Base-by-base conservation (phyloP, 2,329 filamentous ascomycete genomes). In the Orbilia brochopaga region DNA sequence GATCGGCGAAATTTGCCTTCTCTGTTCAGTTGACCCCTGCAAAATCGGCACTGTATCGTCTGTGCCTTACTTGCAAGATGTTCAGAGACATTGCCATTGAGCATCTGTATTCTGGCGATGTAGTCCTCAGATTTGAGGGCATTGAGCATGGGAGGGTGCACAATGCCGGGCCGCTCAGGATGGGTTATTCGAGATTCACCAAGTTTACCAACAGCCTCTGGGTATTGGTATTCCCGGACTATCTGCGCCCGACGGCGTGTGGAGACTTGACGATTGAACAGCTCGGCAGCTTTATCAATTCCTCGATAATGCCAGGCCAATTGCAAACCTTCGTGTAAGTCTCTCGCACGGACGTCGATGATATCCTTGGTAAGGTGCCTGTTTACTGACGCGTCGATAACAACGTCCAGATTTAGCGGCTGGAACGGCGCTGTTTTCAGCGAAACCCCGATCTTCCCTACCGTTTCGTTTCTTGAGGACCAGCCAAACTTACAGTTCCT, bases 81-180 rank as follows among this genome's bases (percentile, higher is more conserved):
- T 66, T 66, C 10, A 59, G 40, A 7, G 48, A 60, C 3, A 66
- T 66, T n/a, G 62, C 62, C 3, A 60, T 60, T 15, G 48, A 53
- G 23, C 53, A 66, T 30, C 42, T 66, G 35, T 66, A 66, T 30
- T 53, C 21, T 13, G 62, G 54, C 7, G 35, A 66, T 27, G 50
- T 66, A 32, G 10, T 44, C 11, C 51, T 66, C 11, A 32, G 19
- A 19, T 55, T 54, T 11, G 54, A 66, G 19, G 46, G 46, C 8
- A 48, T 30, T 50, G 37, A 32, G 3, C 15, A n/a, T n/a, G 15
- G 21, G 17, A 46, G 24, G 4, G 7, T 5, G 15, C 11, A n/a
- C 1, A 15, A 27, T 19, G n/a, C 27, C 15, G 37, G 13, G 17
- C 46, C 59, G 10, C 48, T 60, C 1, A 50, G 15, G 7, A 42